phyloP scores from a whole-genome alignment of 2,329 filamentous ascomycete genomes.

The Pseudopithomyces maydicus region DNA sequence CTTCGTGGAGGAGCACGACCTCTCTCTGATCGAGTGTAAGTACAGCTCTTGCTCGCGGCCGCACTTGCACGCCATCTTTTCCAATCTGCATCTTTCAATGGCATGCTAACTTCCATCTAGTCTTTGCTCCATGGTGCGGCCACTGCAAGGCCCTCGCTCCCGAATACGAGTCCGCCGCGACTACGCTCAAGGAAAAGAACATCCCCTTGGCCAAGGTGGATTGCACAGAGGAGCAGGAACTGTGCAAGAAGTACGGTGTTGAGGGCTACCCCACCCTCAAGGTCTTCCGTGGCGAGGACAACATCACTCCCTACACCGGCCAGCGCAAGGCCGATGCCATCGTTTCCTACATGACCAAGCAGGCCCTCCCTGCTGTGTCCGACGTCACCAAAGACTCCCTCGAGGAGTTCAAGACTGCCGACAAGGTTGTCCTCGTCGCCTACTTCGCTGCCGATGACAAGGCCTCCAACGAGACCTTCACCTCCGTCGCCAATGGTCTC shows the following conservation, averaged over 20 bases:
- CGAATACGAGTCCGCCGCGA: conserved; percentile 87
- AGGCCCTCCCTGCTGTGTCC: conserved; percentile 91
- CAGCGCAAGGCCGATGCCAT: conserved; percentile 83
- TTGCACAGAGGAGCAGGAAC: conserved; percentile 91
- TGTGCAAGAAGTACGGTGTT: conserved; percentile 88
- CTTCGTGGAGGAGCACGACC: conserved; percentile 82
- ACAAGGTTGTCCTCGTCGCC: conserved; percentile 93
- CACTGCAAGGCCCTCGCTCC: conserved; percentile 98
- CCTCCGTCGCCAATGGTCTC: conserved; percentile 72
- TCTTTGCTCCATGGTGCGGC: conserved; percentile 96
- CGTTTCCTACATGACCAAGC: conserved; percentile 95
- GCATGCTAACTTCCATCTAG: conserved; percentile 54
- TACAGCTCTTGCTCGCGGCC: neutral
- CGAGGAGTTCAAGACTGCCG: conserved; percentile 95
- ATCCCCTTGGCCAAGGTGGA: conserved; percentile 87
- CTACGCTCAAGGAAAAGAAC: conserved; percentile 83
- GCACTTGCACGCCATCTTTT: neutral
- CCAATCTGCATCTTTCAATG: neutral
- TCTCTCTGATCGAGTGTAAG: conserved; percentile 94
- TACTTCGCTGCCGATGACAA: conserved; percentile 84
- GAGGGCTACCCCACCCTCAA: conserved; percentile 99
- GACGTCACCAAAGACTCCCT: conserved; percentile 78
- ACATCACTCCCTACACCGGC: conserved; percentile 81
- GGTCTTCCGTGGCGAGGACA: conserved; percentile 92
- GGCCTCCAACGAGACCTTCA: conserved; percentile 84